Base-by-base conservation (phyloP, 352 stramenopile species). In the Phytopythium montanum region DNA sequence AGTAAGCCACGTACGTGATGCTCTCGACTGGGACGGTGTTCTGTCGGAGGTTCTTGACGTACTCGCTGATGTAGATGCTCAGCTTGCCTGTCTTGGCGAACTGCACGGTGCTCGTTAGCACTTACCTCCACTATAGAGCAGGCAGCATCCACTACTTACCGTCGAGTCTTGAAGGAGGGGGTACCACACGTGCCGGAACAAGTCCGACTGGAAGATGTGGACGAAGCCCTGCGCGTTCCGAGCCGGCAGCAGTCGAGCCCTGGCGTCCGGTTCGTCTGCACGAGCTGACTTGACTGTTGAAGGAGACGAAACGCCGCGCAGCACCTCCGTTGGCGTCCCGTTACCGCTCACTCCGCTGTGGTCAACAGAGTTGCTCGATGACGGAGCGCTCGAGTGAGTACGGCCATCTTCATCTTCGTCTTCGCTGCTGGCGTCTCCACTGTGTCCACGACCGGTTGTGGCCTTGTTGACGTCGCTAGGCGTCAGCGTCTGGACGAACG, bases 31-130 rank as follows among this genome's bases (percentile, higher is more conserved):
- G 75, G 0, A 91, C 70, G 14, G 69, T 64, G 23, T 61, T 75
- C 13, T 77, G 62, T 3, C 68, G 71, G 28, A 93, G 67, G 60
- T 77, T 78, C 56, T 79, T 79, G 58, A 91, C 76, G 45, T 76
- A 93, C 48, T 91, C 77, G 56, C 73, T 64, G 6, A 93, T 60
- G 38, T 90, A 91, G 29, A 76, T 60, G 45, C 69, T 78, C 42
- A 93, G 26, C 31, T 75, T 49, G 34, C 69, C 75, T 18, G 34
- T 65, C 50, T 58, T 73, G 25, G 58, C 62, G 13, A 71, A 25
- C 83, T 93, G 64, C 52, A 57, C 18, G 39, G n/a, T 48, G 39
- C n/a, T 74, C 34, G 38, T 50, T 1, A 33, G 50, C 0, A 45
- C 26, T 39, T 25, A 39, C 29, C 10, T 54, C 26, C 18, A 57